Evolutionary conservation across 2,329 filamentous ascomycete species (phyloP).

Genomic region (Kalmusia sp.): DNA sequence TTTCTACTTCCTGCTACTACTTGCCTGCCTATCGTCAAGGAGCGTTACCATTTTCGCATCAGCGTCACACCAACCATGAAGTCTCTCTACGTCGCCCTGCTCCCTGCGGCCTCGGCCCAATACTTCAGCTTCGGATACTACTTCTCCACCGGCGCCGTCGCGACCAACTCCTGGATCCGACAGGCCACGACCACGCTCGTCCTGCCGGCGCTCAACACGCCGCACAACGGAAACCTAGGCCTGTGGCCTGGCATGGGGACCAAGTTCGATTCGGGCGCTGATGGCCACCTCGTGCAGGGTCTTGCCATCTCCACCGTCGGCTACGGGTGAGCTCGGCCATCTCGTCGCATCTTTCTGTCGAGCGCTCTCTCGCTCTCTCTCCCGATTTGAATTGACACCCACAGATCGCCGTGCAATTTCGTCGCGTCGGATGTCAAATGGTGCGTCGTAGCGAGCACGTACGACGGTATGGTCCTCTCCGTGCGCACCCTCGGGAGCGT

Average conservation of each 20-base stretch:
- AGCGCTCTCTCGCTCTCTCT: too few relatives aligned
- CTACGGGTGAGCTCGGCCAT: neutral
- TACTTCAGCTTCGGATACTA: conserved; percentile 3
- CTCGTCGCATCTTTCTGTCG: neutral
- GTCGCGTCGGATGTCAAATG: neutral
- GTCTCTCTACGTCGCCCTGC: neutral
- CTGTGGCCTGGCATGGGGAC: conserved; percentile 2
- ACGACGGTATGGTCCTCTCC: neutral
- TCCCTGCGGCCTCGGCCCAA: neutral
- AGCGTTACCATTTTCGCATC: neutral
- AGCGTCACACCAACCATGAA: neutral
- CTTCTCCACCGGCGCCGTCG: neutral
- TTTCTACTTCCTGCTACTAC: neutral
- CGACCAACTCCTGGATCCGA: conserved; percentile 4
- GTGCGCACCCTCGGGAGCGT: neutral
- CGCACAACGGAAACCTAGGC: conserved; percentile 1
- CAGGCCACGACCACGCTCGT: conserved; percentile 2
- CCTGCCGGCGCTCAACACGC: conserved; percentile 3
- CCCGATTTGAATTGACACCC: neutral
- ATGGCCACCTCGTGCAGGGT: neutral
- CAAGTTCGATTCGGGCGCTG: neutral
- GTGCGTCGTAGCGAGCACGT: conserved; percentile 1
- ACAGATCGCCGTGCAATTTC: conserved; percentile 1
- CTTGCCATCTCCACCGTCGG: conserved; percentile 3
- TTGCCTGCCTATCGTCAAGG: too few relatives aligned